These are phyloP conservation scores for Populus tremula DNA, from an alignment of 345 rosid genomes.

Conservation along the genomic window DNA sequence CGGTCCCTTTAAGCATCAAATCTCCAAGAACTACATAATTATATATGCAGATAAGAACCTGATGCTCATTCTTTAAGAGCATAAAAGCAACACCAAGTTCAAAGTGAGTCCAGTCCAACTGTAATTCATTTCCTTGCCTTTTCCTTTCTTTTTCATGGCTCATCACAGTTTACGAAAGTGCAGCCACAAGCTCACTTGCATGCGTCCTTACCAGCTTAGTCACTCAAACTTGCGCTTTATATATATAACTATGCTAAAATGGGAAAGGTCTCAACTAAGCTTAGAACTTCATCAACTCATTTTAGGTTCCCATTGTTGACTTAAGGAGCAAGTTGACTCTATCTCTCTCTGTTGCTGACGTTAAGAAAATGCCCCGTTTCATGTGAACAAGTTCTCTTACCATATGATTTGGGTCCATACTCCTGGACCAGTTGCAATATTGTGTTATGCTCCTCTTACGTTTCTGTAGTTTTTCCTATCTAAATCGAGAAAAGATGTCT, in stretches of 20 bases:
- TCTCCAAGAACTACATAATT: slow-evolving; percentile 17
- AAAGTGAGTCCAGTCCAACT: slow-evolving; percentile 31
- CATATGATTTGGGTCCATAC: slow-evolving; percentile 10
- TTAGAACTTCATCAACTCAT: not conserved
- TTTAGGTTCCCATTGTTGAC: not conserved
- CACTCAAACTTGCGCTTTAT: not conserved
- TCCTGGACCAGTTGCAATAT: too few relatives aligned
- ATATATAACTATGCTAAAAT: not conserved
- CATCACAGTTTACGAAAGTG: not conserved
- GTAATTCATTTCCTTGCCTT: not conserved
- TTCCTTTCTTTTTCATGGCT: not conserved
- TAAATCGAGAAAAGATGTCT: too few relatives aligned
- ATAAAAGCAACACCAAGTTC: slow-evolving; percentile 30
- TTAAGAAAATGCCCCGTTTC: slow-evolving; percentile 15
- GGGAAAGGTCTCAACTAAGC: not conserved
- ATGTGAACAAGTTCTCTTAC: slow-evolving; percentile 20
- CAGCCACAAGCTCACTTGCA: not conserved
- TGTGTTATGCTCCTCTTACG: too few relatives aligned
- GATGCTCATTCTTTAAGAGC: slow-evolving; percentile 31
- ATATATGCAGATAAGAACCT: slow-evolving; percentile 45
- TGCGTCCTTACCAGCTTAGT: too few relatives aligned
- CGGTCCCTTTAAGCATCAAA: slow-evolving; percentile 43
- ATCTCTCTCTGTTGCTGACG: slow-evolving; percentile 3
- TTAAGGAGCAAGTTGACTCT: not conserved
- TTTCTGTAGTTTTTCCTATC: too few relatives aligned